A percentile compares a stretch with the other conserved stretches of the same genome.
Evolutionary conservation across 2,329 filamentous ascomycete species (phyloP).

Genomic region (Exophiala bonariae): DNA sequence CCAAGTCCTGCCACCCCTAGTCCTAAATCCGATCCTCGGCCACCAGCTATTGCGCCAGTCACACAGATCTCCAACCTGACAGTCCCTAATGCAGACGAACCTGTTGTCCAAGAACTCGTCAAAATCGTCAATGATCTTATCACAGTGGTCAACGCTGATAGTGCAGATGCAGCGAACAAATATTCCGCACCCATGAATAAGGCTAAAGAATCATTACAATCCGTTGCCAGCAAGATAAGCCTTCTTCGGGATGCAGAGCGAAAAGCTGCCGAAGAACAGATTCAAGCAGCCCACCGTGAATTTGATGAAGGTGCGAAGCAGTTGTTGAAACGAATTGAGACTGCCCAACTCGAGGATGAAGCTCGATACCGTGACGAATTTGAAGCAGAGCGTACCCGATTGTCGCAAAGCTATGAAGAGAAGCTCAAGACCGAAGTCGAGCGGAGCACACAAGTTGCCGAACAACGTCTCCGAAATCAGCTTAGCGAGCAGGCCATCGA

Average conservation of each 20-base stretch:
- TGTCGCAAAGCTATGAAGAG: conserved; percentile 75
- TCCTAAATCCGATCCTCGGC: conserved; percentile 36
- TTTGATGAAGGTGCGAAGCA: conserved; percentile 87
- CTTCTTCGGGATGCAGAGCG: conserved; percentile 69
- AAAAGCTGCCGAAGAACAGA: conserved; percentile 71
- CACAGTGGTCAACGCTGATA: conserved; percentile 85
- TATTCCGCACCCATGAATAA: conserved; percentile 78
- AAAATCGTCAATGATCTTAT: conserved; percentile 97
- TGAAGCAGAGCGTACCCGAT: conserved; percentile 77
- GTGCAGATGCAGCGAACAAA: conserved; percentile 58
- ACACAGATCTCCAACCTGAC: conserved; percentile 75
- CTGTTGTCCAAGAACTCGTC: conserved; percentile 87
- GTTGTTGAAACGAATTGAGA: conserved; percentile 84
- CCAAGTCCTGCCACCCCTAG: conserved; percentile 39
- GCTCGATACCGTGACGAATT: conserved; percentile 83
- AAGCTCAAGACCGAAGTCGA: conserved; percentile 78
- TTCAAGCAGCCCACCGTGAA: conserved; percentile 68
- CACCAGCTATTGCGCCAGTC: conserved; percentile 47
- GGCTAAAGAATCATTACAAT: conserved; percentile 79
- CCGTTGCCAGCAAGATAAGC: conserved; percentile 76
- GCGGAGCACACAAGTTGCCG: conserved; percentile 74
- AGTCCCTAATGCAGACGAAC: conserved; percentile 75
- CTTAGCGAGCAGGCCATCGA: conserved; percentile 87
- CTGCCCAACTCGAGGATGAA: conserved; percentile 78
- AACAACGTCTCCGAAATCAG: conserved; percentile 79